A percentile compares a stretch with the other conserved stretches of the same genome.
phyloP scores from a whole-genome alignment of 306 rosid genomes.

The Lagenaria siceraria region DNA sequence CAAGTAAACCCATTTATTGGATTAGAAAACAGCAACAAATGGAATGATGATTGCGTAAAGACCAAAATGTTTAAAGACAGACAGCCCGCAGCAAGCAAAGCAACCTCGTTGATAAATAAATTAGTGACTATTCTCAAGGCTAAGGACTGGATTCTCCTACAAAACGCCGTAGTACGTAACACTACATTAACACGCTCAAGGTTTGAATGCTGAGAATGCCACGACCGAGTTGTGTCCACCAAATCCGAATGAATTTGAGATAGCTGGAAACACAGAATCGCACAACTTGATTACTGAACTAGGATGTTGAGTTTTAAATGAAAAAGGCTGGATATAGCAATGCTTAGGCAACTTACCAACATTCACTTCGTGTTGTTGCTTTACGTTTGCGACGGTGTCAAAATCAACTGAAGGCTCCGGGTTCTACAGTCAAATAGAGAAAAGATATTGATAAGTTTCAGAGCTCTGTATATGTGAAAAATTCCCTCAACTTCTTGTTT shows the following conservation, averaged over 20 bases:
- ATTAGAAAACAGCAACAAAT: conserved; percentile 4
- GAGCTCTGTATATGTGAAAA: background rate
- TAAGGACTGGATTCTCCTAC: conserved; percentile 5
- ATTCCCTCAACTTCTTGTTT: background rate
- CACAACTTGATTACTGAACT: background rate
- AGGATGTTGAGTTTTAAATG: background rate
- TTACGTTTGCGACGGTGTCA: conserved; percentile 73
- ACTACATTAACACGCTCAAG: conserved; percentile 38
- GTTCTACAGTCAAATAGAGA: conserved; percentile 32
- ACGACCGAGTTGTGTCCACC: conserved; percentile 99
- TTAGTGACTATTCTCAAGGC: background rate
- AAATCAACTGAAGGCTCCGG: conserved; percentile 93
- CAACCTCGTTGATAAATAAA: background rate
- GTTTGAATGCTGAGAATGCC: conserved; percentile 80
- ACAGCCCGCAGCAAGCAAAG: background rate
- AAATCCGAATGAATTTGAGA: conserved; percentile 92
- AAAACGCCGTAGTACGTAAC: conserved; percentile 15
- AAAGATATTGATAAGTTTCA: background rate
- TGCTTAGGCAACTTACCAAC: conserved; percentile 57
- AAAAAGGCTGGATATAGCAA: background rate
- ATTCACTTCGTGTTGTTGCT: conserved; percentile 79
- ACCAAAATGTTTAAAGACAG: background rate
- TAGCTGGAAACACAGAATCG: conserved; percentile 35
- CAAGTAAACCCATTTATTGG: background rate
- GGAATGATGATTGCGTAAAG: background rate